phyloP scores from a whole-genome alignment of 495 filamentous ascomycete species.

The Bombardia bombarda region DNA sequence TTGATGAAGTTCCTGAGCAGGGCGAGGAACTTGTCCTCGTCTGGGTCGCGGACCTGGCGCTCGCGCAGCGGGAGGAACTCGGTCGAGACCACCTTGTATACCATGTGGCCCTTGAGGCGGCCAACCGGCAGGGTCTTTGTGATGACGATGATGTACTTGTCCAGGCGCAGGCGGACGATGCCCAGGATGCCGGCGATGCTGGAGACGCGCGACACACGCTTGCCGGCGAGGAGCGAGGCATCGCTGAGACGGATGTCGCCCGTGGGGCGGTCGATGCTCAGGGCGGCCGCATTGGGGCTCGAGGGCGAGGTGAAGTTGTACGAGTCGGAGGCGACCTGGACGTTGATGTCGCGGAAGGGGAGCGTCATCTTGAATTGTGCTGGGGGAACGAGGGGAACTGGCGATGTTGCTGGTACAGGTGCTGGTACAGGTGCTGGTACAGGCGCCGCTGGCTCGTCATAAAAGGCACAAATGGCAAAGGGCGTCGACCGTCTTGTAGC shows the following conservation, averaged over 20 bases:
- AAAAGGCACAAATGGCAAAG: too few species aligned
- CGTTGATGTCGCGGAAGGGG: slow-evolving; percentile 93
- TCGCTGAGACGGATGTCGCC: slow-evolving; percentile 82
- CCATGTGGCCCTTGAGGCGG: slow-evolving; percentile 81
- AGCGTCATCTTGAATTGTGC: slow-evolving; percentile 44
- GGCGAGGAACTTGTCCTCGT: slow-evolving; percentile 83
- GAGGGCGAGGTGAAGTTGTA: slow-evolving; percentile 97
- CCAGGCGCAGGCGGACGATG: slow-evolving; percentile 80
- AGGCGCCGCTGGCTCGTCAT: too few species aligned
- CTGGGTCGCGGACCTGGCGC: slow-evolving; percentile 78
- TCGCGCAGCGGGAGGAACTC: slow-evolving; percentile 94
- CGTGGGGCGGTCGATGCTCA: slow-evolving; percentile 86
- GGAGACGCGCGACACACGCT: slow-evolving; percentile 63
- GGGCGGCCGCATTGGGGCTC: slow-evolving; percentile 74
- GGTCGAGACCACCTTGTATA: slow-evolving; percentile 85
- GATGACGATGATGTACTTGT: slow-evolving; percentile 95
- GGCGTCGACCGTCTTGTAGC: too few species aligned
- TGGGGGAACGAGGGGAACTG: too few species aligned
- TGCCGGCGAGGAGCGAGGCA: slow-evolving; percentile 61
- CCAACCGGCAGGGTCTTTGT: slow-evolving; percentile 90
- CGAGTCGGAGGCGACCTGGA: slow-evolving; percentile 80
- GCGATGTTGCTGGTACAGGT: too few species aligned
- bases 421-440: too few species aligned
- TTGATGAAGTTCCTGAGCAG: slow-evolving; percentile 72
- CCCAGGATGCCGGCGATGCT: slow-evolving; percentile 93